Conservation (phyloP, 768 basidiomycete genomes). For the Russula sp. region DNA sequence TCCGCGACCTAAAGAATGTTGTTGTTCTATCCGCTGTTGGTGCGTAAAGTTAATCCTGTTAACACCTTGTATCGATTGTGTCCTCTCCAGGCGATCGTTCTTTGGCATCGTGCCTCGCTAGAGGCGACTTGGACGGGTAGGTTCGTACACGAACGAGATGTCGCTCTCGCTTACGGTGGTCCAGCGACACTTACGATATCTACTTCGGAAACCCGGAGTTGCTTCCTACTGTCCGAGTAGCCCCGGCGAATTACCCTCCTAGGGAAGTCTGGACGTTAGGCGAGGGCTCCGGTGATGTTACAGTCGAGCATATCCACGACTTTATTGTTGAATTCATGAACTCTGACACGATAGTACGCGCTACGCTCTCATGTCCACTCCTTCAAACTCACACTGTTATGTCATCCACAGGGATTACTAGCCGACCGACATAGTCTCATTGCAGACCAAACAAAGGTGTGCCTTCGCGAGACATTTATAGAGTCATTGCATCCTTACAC, state of each 20-base stretch:
- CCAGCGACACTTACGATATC: constrained; percentile 61
- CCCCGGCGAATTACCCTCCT: constrained; percentile 47
- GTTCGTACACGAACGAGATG: not conserved
- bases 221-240: constrained; percentile 45
- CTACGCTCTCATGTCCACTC: not conserved
- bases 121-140: constrained; percentile 65
- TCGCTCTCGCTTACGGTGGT: not conserved
- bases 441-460: constrained; percentile 67
- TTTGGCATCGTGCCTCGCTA: not conserved
- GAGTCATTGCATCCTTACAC: not conserved
- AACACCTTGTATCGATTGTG: not conserved
- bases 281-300: constrained; percentile 36
- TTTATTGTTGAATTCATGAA: constrained; percentile 80
- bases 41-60: not conserved
- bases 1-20: not conserved
- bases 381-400: not conserved
- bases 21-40: not conserved
- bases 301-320: constrained; percentile 64
- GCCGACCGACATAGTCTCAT: constrained; percentile 62
- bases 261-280: constrained; percentile 24
- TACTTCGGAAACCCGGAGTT: constrained; percentile 46
- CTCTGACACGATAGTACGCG: constrained; percentile 64
- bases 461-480: not conserved
- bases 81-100: not conserved
- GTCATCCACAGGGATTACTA: constrained; percentile 49